Conservation (phyloP, 2,329 filamentous ascomycete genomes). For the Fusarium nelsonii region DNA sequence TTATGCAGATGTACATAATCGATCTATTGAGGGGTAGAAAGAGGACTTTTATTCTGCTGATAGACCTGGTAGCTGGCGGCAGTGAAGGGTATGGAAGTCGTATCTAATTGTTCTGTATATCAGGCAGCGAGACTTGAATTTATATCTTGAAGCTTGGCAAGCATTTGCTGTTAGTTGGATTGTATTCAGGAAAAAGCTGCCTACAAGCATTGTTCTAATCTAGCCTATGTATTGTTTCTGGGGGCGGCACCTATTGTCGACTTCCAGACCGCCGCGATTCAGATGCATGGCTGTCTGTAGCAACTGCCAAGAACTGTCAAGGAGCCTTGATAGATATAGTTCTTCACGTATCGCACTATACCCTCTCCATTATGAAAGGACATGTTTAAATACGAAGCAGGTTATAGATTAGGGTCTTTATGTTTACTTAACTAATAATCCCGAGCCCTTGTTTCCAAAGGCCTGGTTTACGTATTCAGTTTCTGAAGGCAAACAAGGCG, state of each 20-base stretch:
- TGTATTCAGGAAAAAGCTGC: background rate
- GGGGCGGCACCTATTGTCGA: background rate
- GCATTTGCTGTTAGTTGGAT: background rate
- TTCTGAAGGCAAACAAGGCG: background rate
- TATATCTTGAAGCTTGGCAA: background rate
- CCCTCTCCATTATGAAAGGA: no score
- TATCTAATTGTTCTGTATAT: accelerated
- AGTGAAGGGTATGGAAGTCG: background rate
- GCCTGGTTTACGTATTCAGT: background rate
- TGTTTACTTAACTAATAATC: background rate
- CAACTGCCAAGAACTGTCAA: no score
- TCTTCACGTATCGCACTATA: no score
- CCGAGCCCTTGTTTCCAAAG: background rate
- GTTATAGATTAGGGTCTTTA: no score
- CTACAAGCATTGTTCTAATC: background rate
- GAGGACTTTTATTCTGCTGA: no score
- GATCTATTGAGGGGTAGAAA: no score
- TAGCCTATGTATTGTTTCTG: no score
- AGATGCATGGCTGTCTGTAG: no score
- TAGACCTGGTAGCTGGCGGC: background rate
- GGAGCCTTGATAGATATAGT: background rate
- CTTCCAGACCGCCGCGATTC: background rate
- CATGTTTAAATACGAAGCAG: no score
- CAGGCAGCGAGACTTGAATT: background rate
- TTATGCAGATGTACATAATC: no score